Base-by-base conservation (phyloP, 495 filamentous ascomycete genomes). In the Gamarada debralockiae region DNA sequence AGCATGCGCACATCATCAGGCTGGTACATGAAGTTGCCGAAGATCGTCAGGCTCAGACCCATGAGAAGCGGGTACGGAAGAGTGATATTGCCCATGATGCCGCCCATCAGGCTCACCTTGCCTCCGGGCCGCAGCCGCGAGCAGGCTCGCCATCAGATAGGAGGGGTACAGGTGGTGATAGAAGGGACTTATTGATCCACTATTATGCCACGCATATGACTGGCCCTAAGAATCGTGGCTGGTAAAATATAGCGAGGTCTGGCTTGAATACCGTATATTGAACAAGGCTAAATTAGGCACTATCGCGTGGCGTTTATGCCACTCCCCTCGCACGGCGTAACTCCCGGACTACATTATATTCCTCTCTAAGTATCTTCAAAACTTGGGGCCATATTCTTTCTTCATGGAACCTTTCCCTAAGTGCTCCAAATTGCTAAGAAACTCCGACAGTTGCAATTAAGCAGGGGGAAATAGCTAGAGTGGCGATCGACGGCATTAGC, bases 291-390 rank as follows among this genome's bases (percentile, higher is more conserved):
- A 34, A 34, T 34, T 34, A 34, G 31, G 31, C 31, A 34, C 31
- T 34, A 34, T 34, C 31, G 31, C 31, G 31, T 34, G 31, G 31
- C 31, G 31, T 34, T 48, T 20, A 12, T 31, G 39, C 24, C 37
- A 13, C 38, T 52, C 42, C 24, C 40, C 42, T 54, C 42, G 43
- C 42, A 54, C 51, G 43, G 51, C 41, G 41, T 54, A 54, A 54
- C 51, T 54, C 42, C 25, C 33, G 29, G 43, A 54, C 41, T 36
- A 8, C 43, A 20, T 54, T 21, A 24, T 54, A 42, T 54, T 54
- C 41, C 51, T 54, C 51, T 54, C 43, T 54, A 20, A 48, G 15
- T 40, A 36, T 54, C 51, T 54, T 54, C 38, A 48, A 54, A 54
- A 48, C 31, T 48, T 54, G 43, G 29, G 38, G 23, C 17, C 15